Evolutionary conservation across 139 green algal genomes (phyloP).

Genomic region (Chlorella sp.): DNA sequence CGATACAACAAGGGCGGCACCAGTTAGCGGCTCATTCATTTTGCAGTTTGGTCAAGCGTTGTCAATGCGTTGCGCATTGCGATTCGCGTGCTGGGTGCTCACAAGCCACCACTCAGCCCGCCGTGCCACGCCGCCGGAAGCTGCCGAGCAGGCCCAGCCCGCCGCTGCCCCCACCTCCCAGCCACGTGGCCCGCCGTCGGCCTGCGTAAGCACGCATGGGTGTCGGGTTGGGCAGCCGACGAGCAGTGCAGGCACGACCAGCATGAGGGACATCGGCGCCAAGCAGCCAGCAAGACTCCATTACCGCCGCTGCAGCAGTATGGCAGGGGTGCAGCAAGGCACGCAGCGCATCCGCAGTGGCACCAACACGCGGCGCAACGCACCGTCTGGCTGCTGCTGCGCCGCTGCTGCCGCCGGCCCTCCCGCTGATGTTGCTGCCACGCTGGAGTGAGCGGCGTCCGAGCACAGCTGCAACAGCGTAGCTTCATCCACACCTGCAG

Average conservation of each 20-base stretch:
- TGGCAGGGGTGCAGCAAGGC: not conserved
- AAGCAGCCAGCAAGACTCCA: no score
- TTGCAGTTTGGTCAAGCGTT: no score
- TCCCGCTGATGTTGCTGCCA: not conserved
- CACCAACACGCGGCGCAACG: not conserved
- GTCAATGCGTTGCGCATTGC: no score
- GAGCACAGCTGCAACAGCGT: conserved; percentile 19
- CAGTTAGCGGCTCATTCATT: no score
- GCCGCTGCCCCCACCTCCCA: not conserved
- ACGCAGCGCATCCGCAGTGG: not conserved
- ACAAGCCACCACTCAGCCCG: no score
- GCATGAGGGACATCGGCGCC: not conserved
- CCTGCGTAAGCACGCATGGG: not conserved
- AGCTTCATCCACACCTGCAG: not conserved
- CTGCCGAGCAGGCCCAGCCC: not conserved
- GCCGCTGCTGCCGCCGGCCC: not conserved
- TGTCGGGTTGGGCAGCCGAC: not conserved
- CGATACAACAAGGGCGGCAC: no score
- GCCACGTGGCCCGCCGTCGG: not conserved
- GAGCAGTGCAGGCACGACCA: not conserved
- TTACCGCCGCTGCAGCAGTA: no score
- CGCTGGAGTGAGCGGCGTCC: not conserved
- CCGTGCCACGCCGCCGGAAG: not conserved
- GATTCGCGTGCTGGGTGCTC: no score
- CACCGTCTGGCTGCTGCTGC: not conserved